Evolutionary conservation across 129 eudicot species (phyloP).

Genomic region (sunflower (Helianthus annuus)): HanXRQr2.0-SUNRISE NC_035445.2:23759329-23759828

Average conservation of each 20-base stretch:
- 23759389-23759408: too few species aligned
- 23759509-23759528: constrained; percentile 8
- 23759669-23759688: constrained; percentile 75
- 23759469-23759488: not conserved
- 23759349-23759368: too few species aligned
- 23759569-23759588: not conserved
- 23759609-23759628: too few species aligned
- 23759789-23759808: constrained; percentile 65
- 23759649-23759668: constrained; percentile 70
- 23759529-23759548: constrained; percentile 2
- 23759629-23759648: constrained; percentile 74
- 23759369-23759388: too few species aligned
- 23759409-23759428: too few species aligned
- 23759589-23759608: not conserved
- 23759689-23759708: constrained; percentile 63
- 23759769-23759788: constrained; percentile 68
- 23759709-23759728: constrained; percentile 62
- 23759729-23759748: constrained; percentile 54
- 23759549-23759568: constrained; percentile 7
- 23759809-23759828: constrained; percentile 78
- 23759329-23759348: too few species aligned
- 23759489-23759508: not conserved
- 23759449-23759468: not conserved
- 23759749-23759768: constrained; percentile 64
- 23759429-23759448: too few species aligned